phyloP scores from a whole-genome alignment of 192 early-diverging fungal species.

The Mortierella claussenii region DNA sequence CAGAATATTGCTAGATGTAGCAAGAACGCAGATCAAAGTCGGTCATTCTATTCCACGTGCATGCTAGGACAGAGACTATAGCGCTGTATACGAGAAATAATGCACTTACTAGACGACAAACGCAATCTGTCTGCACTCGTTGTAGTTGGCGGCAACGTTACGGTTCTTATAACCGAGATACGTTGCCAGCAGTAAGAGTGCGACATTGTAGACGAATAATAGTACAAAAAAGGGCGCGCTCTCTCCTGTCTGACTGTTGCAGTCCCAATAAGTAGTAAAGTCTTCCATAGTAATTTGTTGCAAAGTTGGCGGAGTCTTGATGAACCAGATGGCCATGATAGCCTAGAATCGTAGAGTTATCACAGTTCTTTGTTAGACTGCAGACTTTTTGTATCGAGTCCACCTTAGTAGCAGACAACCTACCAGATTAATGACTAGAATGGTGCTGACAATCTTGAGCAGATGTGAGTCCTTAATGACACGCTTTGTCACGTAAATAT shows the following conservation, averaged over 20 bases:
- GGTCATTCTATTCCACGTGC: no score
- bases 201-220: constrained; percentile 37
- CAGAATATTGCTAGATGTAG: constrained; percentile 55
- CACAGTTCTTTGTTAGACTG: no score
- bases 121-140: constrained; percentile 64
- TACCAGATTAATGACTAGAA: constrained; percentile 55
- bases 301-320: constrained; percentile 41
- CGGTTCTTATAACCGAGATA: constrained; percentile 63
- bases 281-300: constrained; percentile 37
- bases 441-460: constrained; percentile 52
- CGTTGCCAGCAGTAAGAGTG: constrained; percentile 54
- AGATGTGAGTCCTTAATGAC: constrained; percentile 60
- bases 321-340: constrained; percentile 49
- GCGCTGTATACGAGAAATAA: neutral
- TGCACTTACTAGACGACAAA: constrained; percentile 64
- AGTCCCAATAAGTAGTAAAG: constrained; percentile 57
- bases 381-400: no score
- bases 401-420: neutral
- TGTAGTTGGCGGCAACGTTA: constrained; percentile 59
- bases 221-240: constrained; percentile 43
- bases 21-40: neutral
- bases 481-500: constrained; percentile 59
- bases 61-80: neutral
- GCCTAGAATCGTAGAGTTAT: constrained; percentile 19
- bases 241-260: constrained; percentile 22